Conservation (phyloP, 1,284 basidiomycete genomes). For the Trichosporon sp. region DNA sequence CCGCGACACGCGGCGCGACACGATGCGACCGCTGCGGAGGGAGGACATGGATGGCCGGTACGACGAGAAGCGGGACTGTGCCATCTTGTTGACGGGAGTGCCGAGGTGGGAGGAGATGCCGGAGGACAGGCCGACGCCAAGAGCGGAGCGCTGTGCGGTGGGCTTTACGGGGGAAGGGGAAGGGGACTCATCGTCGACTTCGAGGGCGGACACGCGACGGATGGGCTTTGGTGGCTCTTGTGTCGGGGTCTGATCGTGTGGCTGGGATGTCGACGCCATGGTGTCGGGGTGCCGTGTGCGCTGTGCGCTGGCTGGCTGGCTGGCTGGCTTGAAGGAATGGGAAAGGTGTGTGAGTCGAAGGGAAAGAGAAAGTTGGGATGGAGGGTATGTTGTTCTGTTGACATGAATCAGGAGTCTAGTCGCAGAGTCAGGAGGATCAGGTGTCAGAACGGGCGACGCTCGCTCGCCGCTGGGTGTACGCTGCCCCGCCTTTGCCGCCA, state of each 20-base stretch:
- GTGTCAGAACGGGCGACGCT: background rate
- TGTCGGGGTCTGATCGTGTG: background rate
- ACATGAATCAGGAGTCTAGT: background rate
- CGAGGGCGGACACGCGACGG: conserved; percentile 17
- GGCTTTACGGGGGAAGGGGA: conserved; percentile 18
- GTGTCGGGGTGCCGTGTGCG: conserved; percentile 7
- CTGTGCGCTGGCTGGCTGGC: background rate
- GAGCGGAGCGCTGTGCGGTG: conserved; percentile 19
- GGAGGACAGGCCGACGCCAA: conserved; percentile 17
- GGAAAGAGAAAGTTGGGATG: background rate
- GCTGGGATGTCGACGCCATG: conserved; percentile 21
- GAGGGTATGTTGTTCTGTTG: background rate
- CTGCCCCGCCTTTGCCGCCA: background rate
- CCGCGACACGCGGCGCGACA: conserved; percentile 26
- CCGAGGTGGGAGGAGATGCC: conserved; percentile 12
- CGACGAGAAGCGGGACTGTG: conserved; percentile 10
- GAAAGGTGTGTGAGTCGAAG: background rate
- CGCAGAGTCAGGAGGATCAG: background rate
- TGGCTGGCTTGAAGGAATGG: background rate
- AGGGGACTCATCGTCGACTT: conserved; percentile 21
- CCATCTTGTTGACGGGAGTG: background rate
- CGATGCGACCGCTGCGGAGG: conserved; percentile 20
- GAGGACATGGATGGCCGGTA: conserved; percentile 16
- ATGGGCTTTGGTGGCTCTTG: background rate
- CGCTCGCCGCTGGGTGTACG: background rate